These are phyloP conservation scores for Trichomonas gallinae DNA, from an alignment of 208 protist species.

Conservation along the genomic window DNA sequence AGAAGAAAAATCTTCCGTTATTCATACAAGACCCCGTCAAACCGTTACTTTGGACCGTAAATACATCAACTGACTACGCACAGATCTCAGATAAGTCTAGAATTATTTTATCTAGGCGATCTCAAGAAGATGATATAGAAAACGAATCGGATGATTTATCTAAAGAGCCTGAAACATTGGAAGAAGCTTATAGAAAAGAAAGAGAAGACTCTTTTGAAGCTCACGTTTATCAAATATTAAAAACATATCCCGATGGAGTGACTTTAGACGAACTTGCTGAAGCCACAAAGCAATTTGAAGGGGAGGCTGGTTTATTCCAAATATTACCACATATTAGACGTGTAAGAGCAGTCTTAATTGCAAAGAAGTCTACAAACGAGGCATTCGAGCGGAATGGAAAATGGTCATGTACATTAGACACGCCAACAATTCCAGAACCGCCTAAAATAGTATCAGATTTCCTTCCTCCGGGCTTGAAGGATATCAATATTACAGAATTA, in stretches of 20 bases:
- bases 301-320: background rate
- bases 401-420: background rate
- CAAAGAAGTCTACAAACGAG: background rate
- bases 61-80: background rate
- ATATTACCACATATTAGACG: background rate
- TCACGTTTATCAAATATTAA: background rate
- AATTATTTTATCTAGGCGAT: background rate
- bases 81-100: background rate
- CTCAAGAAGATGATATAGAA: background rate
- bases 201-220: background rate
- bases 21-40: background rate
- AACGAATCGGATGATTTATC: background rate
- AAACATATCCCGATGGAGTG: background rate
- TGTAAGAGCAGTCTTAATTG: background rate
- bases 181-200: background rate
- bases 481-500: background rate
- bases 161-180: background rate
- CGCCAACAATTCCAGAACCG: background rate
- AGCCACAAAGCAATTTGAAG: background rate
- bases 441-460: background rate
- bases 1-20: background rate
- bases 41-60: background rate
- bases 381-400: background rate
- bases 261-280: background rate
- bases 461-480: background rate